These are phyloP conservation scores for Arthrocladium fulminans DNA, from an alignment of 2,329 filamentous ascomycete genomes.

Conservation along the genomic window DNA sequence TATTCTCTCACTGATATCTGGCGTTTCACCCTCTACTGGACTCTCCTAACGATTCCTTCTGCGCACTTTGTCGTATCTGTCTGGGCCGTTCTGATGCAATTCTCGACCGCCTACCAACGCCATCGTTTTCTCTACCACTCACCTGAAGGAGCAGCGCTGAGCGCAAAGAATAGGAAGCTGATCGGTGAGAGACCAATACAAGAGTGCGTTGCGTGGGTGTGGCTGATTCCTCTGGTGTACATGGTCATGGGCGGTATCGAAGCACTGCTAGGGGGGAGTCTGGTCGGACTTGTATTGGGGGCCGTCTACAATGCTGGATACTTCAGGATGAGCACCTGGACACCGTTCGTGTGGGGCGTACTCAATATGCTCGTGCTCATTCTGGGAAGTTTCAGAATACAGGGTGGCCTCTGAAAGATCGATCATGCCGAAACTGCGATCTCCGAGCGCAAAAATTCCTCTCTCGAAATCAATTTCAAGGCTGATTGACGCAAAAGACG, in stretches of 20 bases:
- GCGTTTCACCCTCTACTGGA: constrained; percentile 83
- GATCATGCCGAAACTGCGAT: background rate
- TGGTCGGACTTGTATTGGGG: constrained; percentile 69
- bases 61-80: constrained; percentile 65
- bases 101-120: constrained; percentile 15
- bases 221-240: constrained; percentile 65
- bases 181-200: constrained; percentile 19
- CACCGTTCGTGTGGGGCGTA: constrained; percentile 78
- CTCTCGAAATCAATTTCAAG: too few relatives aligned
- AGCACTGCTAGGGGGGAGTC: constrained; percentile 68
- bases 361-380: constrained; percentile 76
- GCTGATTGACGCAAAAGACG: too few relatives aligned
- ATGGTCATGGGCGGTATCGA: constrained; percentile 63
- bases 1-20: constrained; percentile 71
- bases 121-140: constrained; percentile 14
- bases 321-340: constrained; percentile 90
- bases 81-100: constrained; percentile 64
- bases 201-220: constrained; percentile 39
- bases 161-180: constrained; percentile 19
- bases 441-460: too few relatives aligned
- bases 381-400: constrained; percentile 84
- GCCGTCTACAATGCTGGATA: constrained; percentile 73
- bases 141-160: constrained; percentile 12
- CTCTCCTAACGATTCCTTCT: constrained; percentile 64
- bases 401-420: constrained; percentile 65